These are phyloP conservation scores for Chlorella sorokiniana DNA, from an alignment of 139 green algal genomes.

Conservation along the genomic window DNA sequence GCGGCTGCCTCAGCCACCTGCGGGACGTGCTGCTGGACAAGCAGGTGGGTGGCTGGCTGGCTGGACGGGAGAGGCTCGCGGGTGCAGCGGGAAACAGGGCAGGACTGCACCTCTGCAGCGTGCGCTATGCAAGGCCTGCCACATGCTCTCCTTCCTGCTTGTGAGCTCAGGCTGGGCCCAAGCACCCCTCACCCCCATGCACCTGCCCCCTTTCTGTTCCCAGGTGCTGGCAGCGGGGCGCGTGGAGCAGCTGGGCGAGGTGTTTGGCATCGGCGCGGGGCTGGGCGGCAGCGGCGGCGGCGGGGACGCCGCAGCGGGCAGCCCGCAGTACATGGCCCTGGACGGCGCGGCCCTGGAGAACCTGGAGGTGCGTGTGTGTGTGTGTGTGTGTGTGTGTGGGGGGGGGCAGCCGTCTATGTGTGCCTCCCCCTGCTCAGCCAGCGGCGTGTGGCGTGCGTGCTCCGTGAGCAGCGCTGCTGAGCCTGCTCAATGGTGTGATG, in stretches of 20 bases:
- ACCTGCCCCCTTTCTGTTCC: background rate
- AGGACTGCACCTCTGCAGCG: no score
- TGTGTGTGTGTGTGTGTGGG: background rate
- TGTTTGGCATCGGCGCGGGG: constrained; percentile 27
- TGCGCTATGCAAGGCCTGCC: no score
- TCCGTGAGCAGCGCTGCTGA: no score
- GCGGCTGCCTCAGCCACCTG: constrained; percentile 66
- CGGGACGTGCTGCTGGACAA: constrained; percentile 76
- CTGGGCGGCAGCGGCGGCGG: background rate
- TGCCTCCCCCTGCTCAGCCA: background rate
- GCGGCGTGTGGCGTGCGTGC: no score
- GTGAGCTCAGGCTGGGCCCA: no score
- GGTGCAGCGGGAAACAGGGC: no score
- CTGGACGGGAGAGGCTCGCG: background rate
- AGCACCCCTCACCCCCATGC: background rate
- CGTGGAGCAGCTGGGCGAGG: constrained; percentile 66
- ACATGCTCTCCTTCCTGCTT: background rate
- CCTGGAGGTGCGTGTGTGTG: constrained; percentile 75
- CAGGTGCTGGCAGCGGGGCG: constrained; percentile 50
- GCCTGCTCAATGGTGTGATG: no score
- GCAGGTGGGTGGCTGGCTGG: constrained; percentile 8
- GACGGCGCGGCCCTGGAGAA: constrained; percentile 94
- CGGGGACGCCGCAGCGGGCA: background rate
- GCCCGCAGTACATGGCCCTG: constrained; percentile 69
- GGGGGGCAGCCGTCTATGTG: background rate